These are phyloP conservation scores for Xylaria palmicola DNA, from an alignment of 495 filamentous ascomycete species.

Conservation along the genomic window DNA sequence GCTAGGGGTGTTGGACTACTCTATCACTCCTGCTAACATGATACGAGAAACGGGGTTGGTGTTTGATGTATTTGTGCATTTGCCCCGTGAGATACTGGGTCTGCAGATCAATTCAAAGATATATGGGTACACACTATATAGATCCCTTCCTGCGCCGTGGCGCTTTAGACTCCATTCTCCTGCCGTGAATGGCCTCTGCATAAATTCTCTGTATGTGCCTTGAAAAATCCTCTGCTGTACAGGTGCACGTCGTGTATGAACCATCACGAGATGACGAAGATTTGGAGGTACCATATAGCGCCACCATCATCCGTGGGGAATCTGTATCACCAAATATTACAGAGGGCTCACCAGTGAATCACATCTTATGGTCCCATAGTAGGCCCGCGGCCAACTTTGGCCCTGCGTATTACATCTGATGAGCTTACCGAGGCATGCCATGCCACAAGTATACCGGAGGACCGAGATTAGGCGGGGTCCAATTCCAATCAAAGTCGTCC, in stretches of 20 bases:
- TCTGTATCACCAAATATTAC: neutral
- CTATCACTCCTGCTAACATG: neutral
- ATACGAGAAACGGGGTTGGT: no score
- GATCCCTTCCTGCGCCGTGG: neutral
- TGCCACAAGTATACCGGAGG: constrained; percentile 6
- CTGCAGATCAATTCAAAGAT: neutral
- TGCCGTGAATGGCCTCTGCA: neutral
- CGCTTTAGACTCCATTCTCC: neutral
- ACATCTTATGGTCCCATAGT: no score
- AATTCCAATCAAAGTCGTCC: constrained; percentile 47
- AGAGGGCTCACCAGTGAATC: no score
- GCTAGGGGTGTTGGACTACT: no score
- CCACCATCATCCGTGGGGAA: neutral
- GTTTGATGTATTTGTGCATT: no score
- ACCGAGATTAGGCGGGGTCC: constrained; percentile 3
- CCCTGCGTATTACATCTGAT: neutral
- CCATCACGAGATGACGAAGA: neutral
- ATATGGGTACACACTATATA: neutral
- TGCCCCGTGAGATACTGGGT: neutral
- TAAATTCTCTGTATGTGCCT: neutral
- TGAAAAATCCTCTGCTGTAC: neutral
- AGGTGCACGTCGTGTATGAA: neutral
- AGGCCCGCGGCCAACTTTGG: neutral
- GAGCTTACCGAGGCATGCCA: constrained; percentile 8
- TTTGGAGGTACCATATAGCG: neutral